Base-by-base conservation (phyloP, 805 yeast genomes). In the Zygoascus flipseniorum region DNA sequence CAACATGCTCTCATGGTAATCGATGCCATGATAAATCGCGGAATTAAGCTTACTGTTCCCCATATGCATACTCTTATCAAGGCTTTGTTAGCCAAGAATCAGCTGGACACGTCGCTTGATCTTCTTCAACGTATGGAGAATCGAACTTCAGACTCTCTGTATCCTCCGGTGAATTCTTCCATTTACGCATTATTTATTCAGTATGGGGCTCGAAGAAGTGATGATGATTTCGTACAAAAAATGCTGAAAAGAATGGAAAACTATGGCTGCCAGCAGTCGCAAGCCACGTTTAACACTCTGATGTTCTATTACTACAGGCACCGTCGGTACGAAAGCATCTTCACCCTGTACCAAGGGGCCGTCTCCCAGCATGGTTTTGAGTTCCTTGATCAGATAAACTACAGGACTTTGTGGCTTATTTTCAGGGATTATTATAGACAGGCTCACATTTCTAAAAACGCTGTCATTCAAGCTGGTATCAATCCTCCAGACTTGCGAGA, bases 131-230 rank as follows among this genome's bases (percentile, higher is more conserved):
- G 48, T 6, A 50, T 58, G 52, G 61, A 58, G 47, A 18, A 41
- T 16, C 53, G 41, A 18, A 19, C 28, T 8, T 32, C 39, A 18
- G 42, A 46, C 41, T 18, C 45, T 14, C 26, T 31, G 23, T 48
- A 28, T 11, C 62, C 62, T 13, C 16, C 47, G 31, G 54, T 56
- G 14, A 50, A 52, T 8, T 43, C 57, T 2, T 26, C 39, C 14
- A 46, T 52, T 31, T 61, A 61, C 45, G 54, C 58, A 9, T 37
- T 56, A 16, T 56, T 61, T 41, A 49, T 61, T 8, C 59, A 53
- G 45, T 47, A 60, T 44, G 59, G 54, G 6, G 59, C 60, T 14
- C 39, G 57, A 18, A 48, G 55, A 18, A 52, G 56, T 14, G 52
- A 51, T 37, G 52, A 47, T 13, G 48, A 28, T 2, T 42, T 50